A percentile compares a stretch with the other conserved stretches of the same genome.
phyloP scores from a whole-genome alignment of 495 filamentous ascomycete genomes.

The Entonaema liquescens region DNA sequence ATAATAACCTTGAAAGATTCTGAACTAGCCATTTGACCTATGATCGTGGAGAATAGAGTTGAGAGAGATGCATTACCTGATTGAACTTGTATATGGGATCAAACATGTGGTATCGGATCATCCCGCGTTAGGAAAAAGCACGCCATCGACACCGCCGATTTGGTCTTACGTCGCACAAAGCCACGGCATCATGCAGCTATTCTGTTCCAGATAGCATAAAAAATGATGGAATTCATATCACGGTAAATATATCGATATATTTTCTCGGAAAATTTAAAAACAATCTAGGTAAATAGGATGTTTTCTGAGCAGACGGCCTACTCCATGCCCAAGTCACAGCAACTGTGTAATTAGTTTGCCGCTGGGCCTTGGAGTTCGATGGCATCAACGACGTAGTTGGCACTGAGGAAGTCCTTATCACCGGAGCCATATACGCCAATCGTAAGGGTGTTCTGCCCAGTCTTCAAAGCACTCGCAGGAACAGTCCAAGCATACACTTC shows the following conservation, averaged over 20 bases:
- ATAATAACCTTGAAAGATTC: constrained; percentile 57
- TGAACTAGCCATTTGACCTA: not conserved
- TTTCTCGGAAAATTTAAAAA: too few relatives aligned
- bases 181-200: too few relatives aligned
- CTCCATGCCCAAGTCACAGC: not conserved
- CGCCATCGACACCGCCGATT: not conserved
- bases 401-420: constrained; percentile 59
- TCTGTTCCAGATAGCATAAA: too few relatives aligned
- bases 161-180: not conserved
- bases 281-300: too few relatives aligned
- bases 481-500: constrained; percentile 65
- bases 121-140: not conserved
- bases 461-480: constrained; percentile 59
- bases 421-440: constrained; percentile 63
- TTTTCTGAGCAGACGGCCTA: not conserved
- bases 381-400: constrained; percentile 65
- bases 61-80: not conserved
- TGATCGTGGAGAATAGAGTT: not conserved
- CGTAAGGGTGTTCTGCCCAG: constrained; percentile 64
- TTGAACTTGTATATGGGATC: not conserved
- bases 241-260: too few relatives aligned
- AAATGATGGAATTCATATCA: too few relatives aligned
- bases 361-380: constrained; percentile 54
- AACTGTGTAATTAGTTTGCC: not conserved
- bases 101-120: not conserved